These are phyloP conservation scores for Wickerhamiella sorbophila DNA, from an alignment of 805 yeast genomes.

Conservation along the genomic window DNA sequence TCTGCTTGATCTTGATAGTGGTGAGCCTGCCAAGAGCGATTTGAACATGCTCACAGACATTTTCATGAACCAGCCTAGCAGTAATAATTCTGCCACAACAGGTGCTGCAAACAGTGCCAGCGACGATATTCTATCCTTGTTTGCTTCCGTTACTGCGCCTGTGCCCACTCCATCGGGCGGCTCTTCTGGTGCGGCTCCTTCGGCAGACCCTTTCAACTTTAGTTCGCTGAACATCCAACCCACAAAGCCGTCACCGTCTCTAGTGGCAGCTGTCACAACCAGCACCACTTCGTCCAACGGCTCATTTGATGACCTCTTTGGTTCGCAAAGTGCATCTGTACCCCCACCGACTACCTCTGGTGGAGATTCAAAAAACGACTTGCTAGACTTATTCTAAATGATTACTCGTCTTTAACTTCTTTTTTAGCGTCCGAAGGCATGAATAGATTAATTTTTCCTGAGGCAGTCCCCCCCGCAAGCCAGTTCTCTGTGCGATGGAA, in stretches of 20 bases:
- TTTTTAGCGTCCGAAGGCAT: background rate
- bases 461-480: constrained; percentile 88
- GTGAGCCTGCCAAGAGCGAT: constrained; percentile 25
- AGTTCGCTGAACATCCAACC: constrained; percentile 3
- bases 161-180: background rate
- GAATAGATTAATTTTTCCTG: constrained; percentile 68
- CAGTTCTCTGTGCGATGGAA: constrained; percentile 82
- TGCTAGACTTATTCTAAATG: constrained; percentile 21
- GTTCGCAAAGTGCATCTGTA: background rate
- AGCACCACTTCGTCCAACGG: background rate
- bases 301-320: background rate
- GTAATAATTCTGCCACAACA: constrained; percentile 11
- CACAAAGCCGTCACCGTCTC: constrained; percentile 5
- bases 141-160: constrained; percentile 19
- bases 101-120: constrained; percentile 18
- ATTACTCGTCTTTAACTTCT: background rate
- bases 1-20: constrained; percentile 73
- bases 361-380: constrained; percentile 19
- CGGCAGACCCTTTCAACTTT: constrained; percentile 9
- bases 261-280: constrained; percentile 1
- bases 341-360: background rate
- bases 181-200: constrained; percentile 6
- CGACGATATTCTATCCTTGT: constrained; percentile 37
- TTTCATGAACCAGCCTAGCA: constrained; percentile 13
- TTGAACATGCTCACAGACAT: constrained; percentile 18